Evolutionary conservation across 192 early-diverging fungal genomes (phyloP), one percentile per base, ranked within the genome.

Genomic region (Umbelopsis ramanniana): DNA sequence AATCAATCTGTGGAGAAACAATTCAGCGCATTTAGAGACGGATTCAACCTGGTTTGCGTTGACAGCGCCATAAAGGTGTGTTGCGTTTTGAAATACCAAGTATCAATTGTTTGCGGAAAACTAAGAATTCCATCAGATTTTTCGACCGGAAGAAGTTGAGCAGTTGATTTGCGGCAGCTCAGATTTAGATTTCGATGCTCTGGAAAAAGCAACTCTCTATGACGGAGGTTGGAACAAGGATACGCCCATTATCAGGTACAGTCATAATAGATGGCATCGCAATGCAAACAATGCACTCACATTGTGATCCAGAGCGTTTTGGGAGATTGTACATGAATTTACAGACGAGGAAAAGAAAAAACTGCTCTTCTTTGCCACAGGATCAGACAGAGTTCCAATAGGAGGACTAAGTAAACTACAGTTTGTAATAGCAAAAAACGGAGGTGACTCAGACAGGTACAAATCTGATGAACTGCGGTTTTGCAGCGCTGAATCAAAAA

Each of bases 321-420:
- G 96, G 96, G 84, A 90, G 50, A 91, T 93, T 22, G 94, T 96
- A 14, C 85, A 92, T 68, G 86, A 72, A n/a, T 93, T 96, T 55
- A 80, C 86, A 7, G 88, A 93, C 37, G 94, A 95, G 57, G 88
- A 94, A 72, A 92, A 95, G 85, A 94, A 93, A 73, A 83, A 88
- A 72, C 75, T 98, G n/a, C 79, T 97, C 15, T 93, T 94, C 67
- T 96, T 98, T 84, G 89, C 91, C 4, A 97, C 96, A 8, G 94
- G 95, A 45, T 94, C 93, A 22, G 96, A 98, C 77, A 83, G 96
- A 5, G 95, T 95, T 6, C 95, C 94, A 1, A 92, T 94, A 21
- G 94, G 94, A 7, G 96, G 96, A 2, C 79, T 96, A 15, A 86
- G 90, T 50, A 93, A 95, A 69, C 71, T 96, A 57, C 87, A 92